Percentiles rank a stretch among this genome's conserved stretches.
These are phyloP conservation scores for Colletotrichum tanaceti DNA, from an alignment of 2,329 filamentous ascomycete species.

Conservation along the genomic window DNA sequence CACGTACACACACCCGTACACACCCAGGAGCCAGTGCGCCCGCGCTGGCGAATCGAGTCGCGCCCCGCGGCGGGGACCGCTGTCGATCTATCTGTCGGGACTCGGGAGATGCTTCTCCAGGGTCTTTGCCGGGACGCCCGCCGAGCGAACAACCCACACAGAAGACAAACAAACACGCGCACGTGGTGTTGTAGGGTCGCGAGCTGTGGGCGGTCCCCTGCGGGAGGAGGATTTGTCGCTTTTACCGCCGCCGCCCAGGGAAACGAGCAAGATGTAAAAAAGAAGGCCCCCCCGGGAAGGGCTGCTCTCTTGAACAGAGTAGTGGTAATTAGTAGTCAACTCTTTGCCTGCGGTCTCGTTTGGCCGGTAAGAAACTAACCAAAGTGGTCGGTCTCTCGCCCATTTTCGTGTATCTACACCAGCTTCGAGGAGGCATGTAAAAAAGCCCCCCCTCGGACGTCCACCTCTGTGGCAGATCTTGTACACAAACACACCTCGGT, in stretches of 20 bases:
- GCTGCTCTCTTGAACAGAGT: background rate
- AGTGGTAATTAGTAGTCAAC: no score
- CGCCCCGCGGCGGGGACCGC: background rate
- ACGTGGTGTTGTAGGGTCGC: background rate
- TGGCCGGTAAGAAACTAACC: no score
- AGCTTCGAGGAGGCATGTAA: slow-evolving; percentile 2
- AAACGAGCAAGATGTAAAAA: background rate
- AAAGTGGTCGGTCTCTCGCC: background rate
- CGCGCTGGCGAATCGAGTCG: slow-evolving; percentile 20
- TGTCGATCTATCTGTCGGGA: slow-evolving; percentile 26
- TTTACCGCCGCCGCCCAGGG: no score
- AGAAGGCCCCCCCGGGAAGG: slow-evolving; percentile 1
- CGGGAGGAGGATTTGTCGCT: background rate
- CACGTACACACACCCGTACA: no score
- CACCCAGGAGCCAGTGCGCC: slow-evolving; percentile 19
- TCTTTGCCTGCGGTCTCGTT: no score
- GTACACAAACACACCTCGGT: background rate
- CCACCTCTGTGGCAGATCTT: background rate
- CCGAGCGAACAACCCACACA: background rate
- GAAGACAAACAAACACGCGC: no score
- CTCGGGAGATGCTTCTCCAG: slow-evolving; percentile 20
- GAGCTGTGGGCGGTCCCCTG: background rate
- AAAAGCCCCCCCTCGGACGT: background rate
- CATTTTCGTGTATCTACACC: background rate
- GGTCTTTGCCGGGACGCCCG: slow-evolving; percentile 28